A percentile compares a stretch with the other conserved stretches of the same genome.
phyloP scores from a whole-genome alignment of 2,329 filamentous ascomycete species.

The Aureobasidium melanogenum region DNA sequence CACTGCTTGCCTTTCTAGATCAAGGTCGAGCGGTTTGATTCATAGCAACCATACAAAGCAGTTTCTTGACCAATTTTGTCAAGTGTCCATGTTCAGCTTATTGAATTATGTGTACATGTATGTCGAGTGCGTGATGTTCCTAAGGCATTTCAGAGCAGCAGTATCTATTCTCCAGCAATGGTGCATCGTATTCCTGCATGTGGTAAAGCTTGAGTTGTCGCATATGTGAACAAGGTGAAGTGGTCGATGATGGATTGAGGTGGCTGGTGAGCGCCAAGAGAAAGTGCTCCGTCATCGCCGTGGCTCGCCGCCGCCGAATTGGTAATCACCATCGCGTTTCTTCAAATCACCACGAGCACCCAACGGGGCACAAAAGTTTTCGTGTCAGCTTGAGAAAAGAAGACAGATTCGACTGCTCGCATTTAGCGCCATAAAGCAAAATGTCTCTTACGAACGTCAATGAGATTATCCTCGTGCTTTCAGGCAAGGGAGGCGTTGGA shows the following conservation, averaged over 20 bases:
- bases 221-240: not conserved
- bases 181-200: not conserved
- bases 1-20: too few relatives aligned
- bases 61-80: not conserved
- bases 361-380: not conserved
- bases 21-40: too few relatives aligned
- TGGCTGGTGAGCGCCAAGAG: not conserved
- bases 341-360: not conserved
- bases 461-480: conserved; percentile 75
- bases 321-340: not conserved
- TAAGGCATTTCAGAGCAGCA: not conserved
- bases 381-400: not conserved
- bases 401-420: not conserved
- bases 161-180: not conserved
- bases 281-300: not conserved
- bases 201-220: not conserved
- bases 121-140: not conserved
- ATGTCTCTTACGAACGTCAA: conserved; percentile 66
- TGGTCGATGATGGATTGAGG: not conserved
- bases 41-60: not conserved
- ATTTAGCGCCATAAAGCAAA: conserved; percentile 13
- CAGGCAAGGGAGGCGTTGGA: conserved; percentile 94
- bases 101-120: not conserved
- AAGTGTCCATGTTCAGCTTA: not conserved
- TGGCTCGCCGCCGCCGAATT: conserved; percentile 1